Conservation (phyloP, 2,329 filamentous ascomycete species). For the Exophiala spinifera region DNA sequence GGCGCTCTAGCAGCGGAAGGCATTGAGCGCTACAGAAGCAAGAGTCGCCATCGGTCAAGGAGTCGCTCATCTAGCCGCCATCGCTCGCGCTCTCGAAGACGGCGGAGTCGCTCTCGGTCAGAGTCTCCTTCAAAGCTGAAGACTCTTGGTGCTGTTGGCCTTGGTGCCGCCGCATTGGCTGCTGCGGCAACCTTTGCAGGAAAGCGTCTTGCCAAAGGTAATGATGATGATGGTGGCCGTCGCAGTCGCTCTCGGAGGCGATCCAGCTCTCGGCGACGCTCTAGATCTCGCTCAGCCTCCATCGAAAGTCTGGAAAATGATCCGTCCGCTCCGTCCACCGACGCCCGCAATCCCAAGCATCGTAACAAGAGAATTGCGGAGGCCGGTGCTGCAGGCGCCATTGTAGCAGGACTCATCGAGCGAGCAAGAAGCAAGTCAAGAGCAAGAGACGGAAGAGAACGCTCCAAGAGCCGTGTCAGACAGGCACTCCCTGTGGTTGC, state of each 20-base stretch:
- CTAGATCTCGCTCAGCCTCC: conserved; percentile 29
- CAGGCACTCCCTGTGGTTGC: conserved; percentile 59
- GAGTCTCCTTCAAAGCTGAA: conserved; percentile 43
- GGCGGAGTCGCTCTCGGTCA: conserved; percentile 31
- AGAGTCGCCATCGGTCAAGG: conserved; percentile 42
- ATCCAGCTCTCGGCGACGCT: conserved; percentile 39
- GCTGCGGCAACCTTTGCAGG: conserved; percentile 58
- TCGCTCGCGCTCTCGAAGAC: conserved; percentile 34
- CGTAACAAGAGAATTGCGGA: conserved; percentile 59
- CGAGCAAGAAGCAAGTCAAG: conserved; percentile 58
- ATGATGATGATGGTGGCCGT: conserved; percentile 40
- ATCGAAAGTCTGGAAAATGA: conserved; percentile 25
- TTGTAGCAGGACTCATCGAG: conserved; percentile 60
- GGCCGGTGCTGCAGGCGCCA: conserved; percentile 61
- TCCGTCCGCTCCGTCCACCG: conserved; percentile 29
- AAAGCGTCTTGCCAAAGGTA: conserved; percentile 51
- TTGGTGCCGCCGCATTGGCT: conserved; percentile 58
- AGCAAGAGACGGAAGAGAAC: conserved; percentile 48
- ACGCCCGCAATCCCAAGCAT: conserved; percentile 44
- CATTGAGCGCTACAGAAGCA: conserved; percentile 49
- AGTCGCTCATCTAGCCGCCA: conserved; percentile 34
- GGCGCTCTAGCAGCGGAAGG: conserved; percentile 61
- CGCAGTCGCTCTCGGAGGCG: conserved; percentile 46
- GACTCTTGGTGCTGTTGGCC: conserved; percentile 51
- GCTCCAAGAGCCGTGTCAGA: conserved; percentile 55